phyloP scores from a whole-genome alignment of 805 yeast species.

The Ascoidea tarda region DNA sequence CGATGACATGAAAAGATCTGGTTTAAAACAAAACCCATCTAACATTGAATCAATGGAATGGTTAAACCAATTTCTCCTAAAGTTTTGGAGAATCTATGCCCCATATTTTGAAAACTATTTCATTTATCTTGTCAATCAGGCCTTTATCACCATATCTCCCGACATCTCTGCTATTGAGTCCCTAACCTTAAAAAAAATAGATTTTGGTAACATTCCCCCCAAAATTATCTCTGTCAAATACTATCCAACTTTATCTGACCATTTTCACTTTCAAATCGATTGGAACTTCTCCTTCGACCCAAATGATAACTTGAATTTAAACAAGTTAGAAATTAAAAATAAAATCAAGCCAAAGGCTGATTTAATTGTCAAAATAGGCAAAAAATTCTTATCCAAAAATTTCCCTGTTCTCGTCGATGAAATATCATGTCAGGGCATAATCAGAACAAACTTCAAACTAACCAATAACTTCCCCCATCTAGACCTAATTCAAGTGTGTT shows the following conservation, averaged over 20 bases:
- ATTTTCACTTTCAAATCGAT: constrained; percentile 63
- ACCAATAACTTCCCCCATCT: constrained; percentile 64
- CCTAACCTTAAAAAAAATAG: constrained; percentile 58
- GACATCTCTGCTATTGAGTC: constrained; percentile 67
- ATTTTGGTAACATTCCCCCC: constrained; percentile 73
- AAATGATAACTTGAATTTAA: constrained; percentile 73
- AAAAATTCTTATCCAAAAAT: constrained; percentile 62
- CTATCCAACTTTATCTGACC: constrained; percentile 47
- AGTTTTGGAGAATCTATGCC: constrained; percentile 84
- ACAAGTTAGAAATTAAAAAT: constrained; percentile 53
- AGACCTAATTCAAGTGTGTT: constrained; percentile 52
- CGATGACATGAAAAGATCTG: constrained; percentile 60
- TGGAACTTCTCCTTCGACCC: constrained; percentile 77
- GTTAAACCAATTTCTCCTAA: constrained; percentile 63
- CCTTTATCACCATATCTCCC: constrained; percentile 58
- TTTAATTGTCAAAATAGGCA: constrained; percentile 68
- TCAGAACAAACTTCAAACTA: constrained; percentile 42
- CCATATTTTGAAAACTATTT: constrained; percentile 72
- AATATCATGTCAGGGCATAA: constrained; percentile 60
- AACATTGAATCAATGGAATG: constrained; percentile 66
- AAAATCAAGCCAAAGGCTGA: constrained; percentile 73
- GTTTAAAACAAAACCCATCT: constrained; percentile 46
- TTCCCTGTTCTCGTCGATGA: constrained; percentile 72
- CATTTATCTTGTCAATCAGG: constrained; percentile 48
- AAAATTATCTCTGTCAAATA: constrained; percentile 58